These are phyloP conservation scores for Mikania micrantha DNA, from an alignment of 129 eudicot genomes.

Conservation along the genomic window DNA sequence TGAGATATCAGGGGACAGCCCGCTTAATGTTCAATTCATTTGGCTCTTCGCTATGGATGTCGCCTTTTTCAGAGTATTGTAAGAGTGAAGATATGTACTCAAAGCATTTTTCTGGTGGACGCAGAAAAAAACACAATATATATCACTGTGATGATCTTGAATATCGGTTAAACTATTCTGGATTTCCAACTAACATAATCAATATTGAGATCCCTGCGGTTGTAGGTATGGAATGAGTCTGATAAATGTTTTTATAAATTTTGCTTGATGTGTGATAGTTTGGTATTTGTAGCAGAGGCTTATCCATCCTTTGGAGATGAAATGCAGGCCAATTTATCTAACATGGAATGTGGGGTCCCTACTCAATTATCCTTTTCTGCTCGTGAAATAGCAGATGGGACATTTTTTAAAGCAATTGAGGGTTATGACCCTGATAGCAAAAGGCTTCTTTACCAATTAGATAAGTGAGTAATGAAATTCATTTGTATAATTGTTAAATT, in stretches of 20 bases:
- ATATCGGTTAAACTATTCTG: constrained; percentile 64
- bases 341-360: constrained; percentile 76
- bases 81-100: constrained; percentile 55
- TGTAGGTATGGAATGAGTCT: constrained; percentile 35
- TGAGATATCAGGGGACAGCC: constrained; percentile 85
- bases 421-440: constrained; percentile 89
- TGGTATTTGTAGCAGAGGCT: constrained; percentile 46
- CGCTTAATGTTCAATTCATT: constrained; percentile 96
- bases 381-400: constrained; percentile 87
- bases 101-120: constrained; percentile 56
- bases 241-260: not conserved
- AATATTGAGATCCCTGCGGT: constrained; percentile 77
- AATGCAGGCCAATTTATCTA: constrained; percentile 47
- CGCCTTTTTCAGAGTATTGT: constrained; percentile 88
- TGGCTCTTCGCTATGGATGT: constrained; percentile 90
- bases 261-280: constrained; percentile 13
- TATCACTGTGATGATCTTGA: constrained; percentile 65
- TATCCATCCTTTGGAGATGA: constrained; percentile 57
- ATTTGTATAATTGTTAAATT: not conserved
- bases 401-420: constrained; percentile 74
- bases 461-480: constrained; percentile 43
- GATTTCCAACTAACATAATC: constrained; percentile 87
- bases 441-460: constrained; percentile 69
- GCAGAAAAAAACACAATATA: constrained; percentile 42
- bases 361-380: constrained; percentile 90